Evolutionary conservation across 768 basidiomycete genomes (phyloP).

Genomic region (Lentinula edodes): DNA sequence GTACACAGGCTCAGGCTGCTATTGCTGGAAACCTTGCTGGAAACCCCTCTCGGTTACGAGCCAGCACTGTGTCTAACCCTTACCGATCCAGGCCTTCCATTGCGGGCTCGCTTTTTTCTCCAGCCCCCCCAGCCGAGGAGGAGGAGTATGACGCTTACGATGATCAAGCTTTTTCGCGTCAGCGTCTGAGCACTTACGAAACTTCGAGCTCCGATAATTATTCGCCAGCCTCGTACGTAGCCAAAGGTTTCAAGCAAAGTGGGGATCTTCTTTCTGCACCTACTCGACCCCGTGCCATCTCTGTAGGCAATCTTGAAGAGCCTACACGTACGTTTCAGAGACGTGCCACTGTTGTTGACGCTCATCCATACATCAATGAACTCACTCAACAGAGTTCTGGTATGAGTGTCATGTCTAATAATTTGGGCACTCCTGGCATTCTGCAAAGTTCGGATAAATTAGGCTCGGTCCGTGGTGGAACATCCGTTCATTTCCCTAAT

Average conservation of each 20-base stretch:
- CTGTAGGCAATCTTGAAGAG: constrained; percentile 84
- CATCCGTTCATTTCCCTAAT: constrained; percentile 68
- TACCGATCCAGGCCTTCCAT: constrained; percentile 65
- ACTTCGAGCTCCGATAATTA: constrained; percentile 45
- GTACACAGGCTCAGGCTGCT: constrained; percentile 85
- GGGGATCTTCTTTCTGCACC: constrained; percentile 57
- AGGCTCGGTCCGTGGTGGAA: constrained; percentile 34
- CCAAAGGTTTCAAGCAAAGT: constrained; percentile 66
- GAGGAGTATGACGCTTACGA: constrained; percentile 68
- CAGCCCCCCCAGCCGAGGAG: constrained; percentile 69
- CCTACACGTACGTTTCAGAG: constrained; percentile 66
- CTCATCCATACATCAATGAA: constrained; percentile 57
- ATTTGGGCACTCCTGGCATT: constrained; percentile 41
- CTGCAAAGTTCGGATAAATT: constrained; percentile 56
- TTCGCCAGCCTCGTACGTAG: constrained; percentile 54
- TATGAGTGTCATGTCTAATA: constrained; percentile 30
- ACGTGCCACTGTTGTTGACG: constrained; percentile 53
- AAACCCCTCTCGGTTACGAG: constrained; percentile 75
- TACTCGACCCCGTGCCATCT: constrained; percentile 74
- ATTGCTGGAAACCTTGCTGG: constrained; percentile 75
- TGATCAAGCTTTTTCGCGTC: constrained; percentile 42
- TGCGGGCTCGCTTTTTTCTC: constrained; percentile 55
- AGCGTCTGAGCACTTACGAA: constrained; percentile 62
- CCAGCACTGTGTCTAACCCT: constrained; percentile 92
- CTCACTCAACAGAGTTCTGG: constrained; percentile 38